Percentiles rank a stretch among this genome's conserved stretches.
These are phyloP conservation scores for Mycotypha africana DNA, from an alignment of 371 early-diverging fungal genomes.

Conservation along the genomic window DNA sequence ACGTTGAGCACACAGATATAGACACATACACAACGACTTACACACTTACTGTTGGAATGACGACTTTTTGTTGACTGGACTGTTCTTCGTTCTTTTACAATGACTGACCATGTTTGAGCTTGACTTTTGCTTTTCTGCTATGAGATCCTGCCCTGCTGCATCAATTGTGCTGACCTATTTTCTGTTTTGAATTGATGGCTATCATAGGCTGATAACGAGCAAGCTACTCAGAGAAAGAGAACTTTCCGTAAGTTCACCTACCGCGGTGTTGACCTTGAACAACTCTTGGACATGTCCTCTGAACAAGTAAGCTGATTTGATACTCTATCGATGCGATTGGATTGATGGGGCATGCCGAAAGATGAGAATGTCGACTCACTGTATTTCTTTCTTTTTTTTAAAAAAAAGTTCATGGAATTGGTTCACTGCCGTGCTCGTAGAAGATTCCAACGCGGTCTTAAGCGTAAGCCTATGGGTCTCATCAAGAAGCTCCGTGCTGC, in stretches of 20 bases:
- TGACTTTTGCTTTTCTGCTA: no score
- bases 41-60: no score
- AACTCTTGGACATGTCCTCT: slow-evolving; percentile 88
- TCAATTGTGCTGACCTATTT: background rate
- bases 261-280: slow-evolving; percentile 95
- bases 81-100: no score
- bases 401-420: slow-evolving; percentile 93
- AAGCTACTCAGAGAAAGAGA: slow-evolving; percentile 71
- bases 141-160: background rate
- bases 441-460: slow-evolving; percentile 95
- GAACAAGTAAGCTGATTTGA: slow-evolving; percentile 70
- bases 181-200: background rate
- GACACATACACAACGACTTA: no score
- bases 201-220: slow-evolving; percentile 47
- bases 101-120: no score
- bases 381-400: no score
- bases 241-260: slow-evolving; percentile 98
- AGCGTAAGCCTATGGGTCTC: slow-evolving; percentile 94
- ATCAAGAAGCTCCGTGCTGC: slow-evolving; percentile 95
- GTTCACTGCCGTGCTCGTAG: slow-evolving; percentile 95
- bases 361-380: background rate
- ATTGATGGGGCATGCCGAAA: background rate
- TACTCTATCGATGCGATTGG: no score
- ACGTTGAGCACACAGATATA: no score
- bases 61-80: no score